These are phyloP conservation scores for Pseudomonodictys pantanalensis DNA, from an alignment of 495 filamentous ascomycete genomes.

Conservation along the genomic window DNA sequence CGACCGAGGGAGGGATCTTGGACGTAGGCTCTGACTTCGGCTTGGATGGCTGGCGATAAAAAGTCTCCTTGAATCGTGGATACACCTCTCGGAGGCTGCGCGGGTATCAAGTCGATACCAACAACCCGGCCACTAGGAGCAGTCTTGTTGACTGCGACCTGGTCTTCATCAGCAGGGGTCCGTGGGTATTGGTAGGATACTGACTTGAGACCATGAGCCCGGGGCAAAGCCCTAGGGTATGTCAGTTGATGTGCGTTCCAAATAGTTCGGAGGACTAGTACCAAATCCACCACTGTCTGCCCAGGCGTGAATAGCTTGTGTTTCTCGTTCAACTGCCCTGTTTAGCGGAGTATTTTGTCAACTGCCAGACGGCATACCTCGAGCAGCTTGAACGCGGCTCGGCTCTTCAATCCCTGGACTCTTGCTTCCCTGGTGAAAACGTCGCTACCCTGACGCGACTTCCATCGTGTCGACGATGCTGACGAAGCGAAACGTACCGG, in stretches of 20 bases:
- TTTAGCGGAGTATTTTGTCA: slow-evolving; percentile 4
- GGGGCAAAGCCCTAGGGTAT: slow-evolving; percentile 79
- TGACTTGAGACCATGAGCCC: slow-evolving; percentile 88
- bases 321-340: slow-evolving; percentile 68
- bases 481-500: slow-evolving; percentile 36
- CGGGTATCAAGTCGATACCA: slow-evolving; percentile 90
- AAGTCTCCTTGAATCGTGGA: slow-evolving; percentile 95
- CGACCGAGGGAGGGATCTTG: slow-evolving; percentile 61
- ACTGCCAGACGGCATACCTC: slow-evolving; percentile 51
- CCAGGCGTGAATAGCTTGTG: slow-evolving; percentile 72
- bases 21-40: slow-evolving; percentile 70
- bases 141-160: slow-evolving; percentile 81
- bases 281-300: slow-evolving; percentile 86
- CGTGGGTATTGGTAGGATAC: slow-evolving; percentile 6
- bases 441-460: slow-evolving; percentile 70
- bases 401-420: slow-evolving; percentile 74
- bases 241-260: not conserved
- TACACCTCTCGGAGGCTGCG: slow-evolving; percentile 81
- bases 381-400: slow-evolving; percentile 89
- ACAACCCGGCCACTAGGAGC: slow-evolving; percentile 73
- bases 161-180: slow-evolving; percentile 10
- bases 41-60: slow-evolving; percentile 64
- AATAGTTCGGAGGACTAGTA: slow-evolving; percentile 40
- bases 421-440: slow-evolving; percentile 66
- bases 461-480: slow-evolving; percentile 79